Conservation (phyloP, 805 yeast genomes). For the Wickerhamiella qilinensis region DNA sequence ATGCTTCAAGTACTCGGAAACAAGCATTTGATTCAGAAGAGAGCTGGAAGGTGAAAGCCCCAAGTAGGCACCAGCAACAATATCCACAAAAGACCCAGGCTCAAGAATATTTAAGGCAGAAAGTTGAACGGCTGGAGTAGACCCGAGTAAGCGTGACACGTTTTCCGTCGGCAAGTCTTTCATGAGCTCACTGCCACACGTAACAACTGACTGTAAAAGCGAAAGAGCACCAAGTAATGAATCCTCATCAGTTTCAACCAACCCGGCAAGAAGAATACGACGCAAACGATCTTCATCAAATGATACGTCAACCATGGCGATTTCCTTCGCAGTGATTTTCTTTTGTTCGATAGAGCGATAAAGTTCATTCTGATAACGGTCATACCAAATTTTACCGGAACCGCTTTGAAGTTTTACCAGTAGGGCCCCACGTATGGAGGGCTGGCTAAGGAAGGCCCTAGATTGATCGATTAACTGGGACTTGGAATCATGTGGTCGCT, state of each 20-base stretch:
- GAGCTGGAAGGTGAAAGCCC: neutral
- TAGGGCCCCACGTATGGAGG: slow-evolving; percentile 10
- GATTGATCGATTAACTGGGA: neutral
- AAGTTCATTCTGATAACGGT: slow-evolving; percentile 7
- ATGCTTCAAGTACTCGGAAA: neutral
- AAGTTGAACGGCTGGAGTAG: neutral
- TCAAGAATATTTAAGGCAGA: neutral
- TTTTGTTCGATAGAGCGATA: neutral
- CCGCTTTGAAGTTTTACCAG: slow-evolving; percentile 6
- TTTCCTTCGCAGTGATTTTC: neutral
- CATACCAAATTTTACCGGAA: slow-evolving; percentile 6
- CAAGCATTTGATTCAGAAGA: neutral
- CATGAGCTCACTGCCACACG: neutral
- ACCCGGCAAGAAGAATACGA: neutral
- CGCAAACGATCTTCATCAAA: neutral
- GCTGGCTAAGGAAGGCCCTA: slow-evolving; percentile 1
- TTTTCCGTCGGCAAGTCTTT: neutral
- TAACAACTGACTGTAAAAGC: neutral
- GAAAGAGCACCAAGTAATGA: neutral
- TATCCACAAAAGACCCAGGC: neutral
- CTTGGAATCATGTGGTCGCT: neutral
- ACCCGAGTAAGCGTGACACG: neutral
- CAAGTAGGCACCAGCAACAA: neutral
- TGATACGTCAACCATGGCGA: neutral
- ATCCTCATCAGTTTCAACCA: neutral